phyloP scores from a whole-genome alignment of 2,329 filamentous ascomycete genomes.

The Ilyonectria destructans region DNA sequence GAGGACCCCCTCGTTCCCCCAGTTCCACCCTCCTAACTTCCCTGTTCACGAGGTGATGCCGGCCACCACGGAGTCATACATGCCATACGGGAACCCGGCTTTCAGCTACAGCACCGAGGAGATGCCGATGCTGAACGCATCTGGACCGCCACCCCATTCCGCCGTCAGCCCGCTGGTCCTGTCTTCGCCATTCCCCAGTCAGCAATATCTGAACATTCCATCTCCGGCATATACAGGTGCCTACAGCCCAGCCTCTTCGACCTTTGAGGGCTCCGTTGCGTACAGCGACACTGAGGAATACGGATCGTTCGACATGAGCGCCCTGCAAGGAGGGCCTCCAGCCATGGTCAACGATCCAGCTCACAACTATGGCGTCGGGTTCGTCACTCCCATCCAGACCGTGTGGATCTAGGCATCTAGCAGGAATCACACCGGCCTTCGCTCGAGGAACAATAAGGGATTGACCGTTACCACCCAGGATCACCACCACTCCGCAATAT shows the following conservation, averaged over 20 bases:
- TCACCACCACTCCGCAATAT: conserved; percentile 62
- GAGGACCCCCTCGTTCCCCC: conserved; percentile 73
- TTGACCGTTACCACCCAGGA: conserved; percentile 72
- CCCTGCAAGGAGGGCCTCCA: conserved; percentile 62
- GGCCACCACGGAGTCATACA: conserved; percentile 60
- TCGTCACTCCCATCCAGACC: conserved; percentile 75
- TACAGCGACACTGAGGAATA: conserved; percentile 77
- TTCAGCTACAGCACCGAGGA: conserved; percentile 78
- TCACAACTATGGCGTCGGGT: conserved; percentile 67
- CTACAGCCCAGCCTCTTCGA: conserved; percentile 76
- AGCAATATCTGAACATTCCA: conserved; percentile 76
- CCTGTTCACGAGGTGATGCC: conserved; percentile 64
- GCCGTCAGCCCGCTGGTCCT: conserved; percentile 71
- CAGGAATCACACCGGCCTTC: conserved; percentile 59
- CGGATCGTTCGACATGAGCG: conserved; percentile 64
- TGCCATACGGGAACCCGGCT: conserved; percentile 70
- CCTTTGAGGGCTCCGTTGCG: conserved; percentile 73
- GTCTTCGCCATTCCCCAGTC: conserved; percentile 69
- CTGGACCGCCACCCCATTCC: conserved; percentile 59
- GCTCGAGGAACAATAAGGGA: conserved; percentile 62
- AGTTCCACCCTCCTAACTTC: conserved; percentile 72
- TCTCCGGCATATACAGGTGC: conserved; percentile 72
- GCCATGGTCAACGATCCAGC: conserved; percentile 63
- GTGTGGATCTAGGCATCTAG: conserved; percentile 71
- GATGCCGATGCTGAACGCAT: conserved; percentile 69